A percentile compares a stretch with the other conserved stretches of the same genome.
Conservation (phyloP, 257 asterid genomes). For the Penstemon davidsonii region DNA sequence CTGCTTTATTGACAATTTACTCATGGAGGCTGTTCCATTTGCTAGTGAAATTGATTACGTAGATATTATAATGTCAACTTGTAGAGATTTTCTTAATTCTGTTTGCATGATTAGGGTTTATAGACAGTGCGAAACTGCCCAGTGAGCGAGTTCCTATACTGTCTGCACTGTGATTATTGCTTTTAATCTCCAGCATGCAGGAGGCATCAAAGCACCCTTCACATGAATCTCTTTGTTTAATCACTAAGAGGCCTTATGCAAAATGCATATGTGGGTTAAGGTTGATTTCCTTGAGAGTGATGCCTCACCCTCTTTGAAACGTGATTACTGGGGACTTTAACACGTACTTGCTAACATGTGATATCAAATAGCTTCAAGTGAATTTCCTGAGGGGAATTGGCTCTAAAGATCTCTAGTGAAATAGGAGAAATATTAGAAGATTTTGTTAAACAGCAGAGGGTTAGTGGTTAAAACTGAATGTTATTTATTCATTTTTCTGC, state of each 20-base stretch:
- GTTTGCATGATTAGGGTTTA: neutral
- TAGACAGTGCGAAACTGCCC: neutral
- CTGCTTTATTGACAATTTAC: neutral
- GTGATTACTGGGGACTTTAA: neutral
- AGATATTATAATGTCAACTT: neutral
- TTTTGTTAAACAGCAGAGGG: slow-evolving; percentile 10
- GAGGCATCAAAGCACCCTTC: neutral
- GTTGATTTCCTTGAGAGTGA: slow-evolving; percentile 4
- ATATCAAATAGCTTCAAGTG: neutral
- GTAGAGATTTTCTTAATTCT: neutral
- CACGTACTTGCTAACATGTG: neutral
- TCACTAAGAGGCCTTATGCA: neutral
- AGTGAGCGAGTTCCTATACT: no score
- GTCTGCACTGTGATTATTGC: slow-evolving; percentile 1
- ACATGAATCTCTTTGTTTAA: neutral
- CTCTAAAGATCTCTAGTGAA: neutral
- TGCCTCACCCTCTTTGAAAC: neutral
- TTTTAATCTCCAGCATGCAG: neutral
- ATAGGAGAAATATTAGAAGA: neutral
- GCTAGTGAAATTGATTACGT: neutral
- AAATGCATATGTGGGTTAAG: neutral
- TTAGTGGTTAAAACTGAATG: neutral
- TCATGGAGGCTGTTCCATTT: neutral
- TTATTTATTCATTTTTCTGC: no score
- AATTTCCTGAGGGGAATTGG: neutral